A percentile compares a stretch with the other conserved stretches of the same genome.
Evolutionary conservation across 1,139 yeast species (phyloP).

Genomic region (Yarrowia galli): DNA sequence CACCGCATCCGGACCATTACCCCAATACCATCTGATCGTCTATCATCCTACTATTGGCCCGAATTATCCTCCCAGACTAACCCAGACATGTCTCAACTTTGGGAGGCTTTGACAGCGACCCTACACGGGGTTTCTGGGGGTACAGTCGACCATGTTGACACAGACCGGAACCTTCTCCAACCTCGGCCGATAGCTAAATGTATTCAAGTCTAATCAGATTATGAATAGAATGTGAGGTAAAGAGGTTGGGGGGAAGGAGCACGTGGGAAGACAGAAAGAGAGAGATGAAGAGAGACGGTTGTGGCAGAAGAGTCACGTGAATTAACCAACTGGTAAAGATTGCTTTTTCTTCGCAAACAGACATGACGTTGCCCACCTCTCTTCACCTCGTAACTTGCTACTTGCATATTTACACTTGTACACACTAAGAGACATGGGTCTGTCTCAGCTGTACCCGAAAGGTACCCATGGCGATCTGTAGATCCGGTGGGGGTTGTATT

Average conservation of each 20-base stretch:
- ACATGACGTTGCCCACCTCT: no score
- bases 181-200: constrained; percentile 1
- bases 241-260: no score
- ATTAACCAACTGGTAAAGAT: no score
- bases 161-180: not conserved
- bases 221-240: not conserved
- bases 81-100: no score
- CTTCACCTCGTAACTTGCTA: no score
- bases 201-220: not conserved
- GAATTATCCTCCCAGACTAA: not conserved
- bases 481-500: constrained; percentile 18
- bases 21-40: not conserved
- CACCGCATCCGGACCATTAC: not conserved
- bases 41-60: not conserved
- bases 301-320: no score
- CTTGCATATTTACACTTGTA: no score
- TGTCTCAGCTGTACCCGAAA: constrained; percentile 22
- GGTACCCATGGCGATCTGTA: constrained; percentile 26
- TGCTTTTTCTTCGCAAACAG: no score
- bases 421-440: no score
- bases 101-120: no score
- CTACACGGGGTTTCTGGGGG: no score
- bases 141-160: not conserved
- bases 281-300: not conserved
- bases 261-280: not conserved